Evolutionary conservation across 2,329 filamentous ascomycete genomes (phyloP).

Genomic region (Alternaria brassicae): DNA sequence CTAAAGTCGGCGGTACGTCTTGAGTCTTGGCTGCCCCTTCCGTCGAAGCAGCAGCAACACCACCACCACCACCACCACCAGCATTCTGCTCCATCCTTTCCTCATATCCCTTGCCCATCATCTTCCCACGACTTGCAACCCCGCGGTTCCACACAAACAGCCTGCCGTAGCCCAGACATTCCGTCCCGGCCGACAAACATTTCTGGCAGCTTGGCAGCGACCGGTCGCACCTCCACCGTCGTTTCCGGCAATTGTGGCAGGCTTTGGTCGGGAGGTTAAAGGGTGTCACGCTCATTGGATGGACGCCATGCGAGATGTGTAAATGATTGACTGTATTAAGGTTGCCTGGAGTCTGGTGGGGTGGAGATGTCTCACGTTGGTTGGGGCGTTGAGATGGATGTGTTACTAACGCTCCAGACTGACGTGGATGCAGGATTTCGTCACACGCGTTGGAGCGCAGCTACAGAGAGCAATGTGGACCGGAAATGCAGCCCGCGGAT

Average conservation of each 20-base stretch:
- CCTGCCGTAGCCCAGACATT: slow-evolving; percentile 69
- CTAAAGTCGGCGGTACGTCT: slow-evolving; percentile 22
- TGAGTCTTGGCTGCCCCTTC: slow-evolving; percentile 38
- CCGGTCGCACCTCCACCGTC: slow-evolving; percentile 67
- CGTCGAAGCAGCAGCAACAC: slow-evolving; percentile 8
- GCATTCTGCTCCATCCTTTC: slow-evolving; percentile 32
- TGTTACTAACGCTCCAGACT: slow-evolving; percentile 21
- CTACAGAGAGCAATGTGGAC: slow-evolving; percentile 23
- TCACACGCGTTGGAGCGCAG: slow-evolving; percentile 5
- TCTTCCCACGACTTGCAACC: slow-evolving; percentile 60
- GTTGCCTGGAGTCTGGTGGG: slow-evolving; percentile 9
- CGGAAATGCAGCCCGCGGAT: slow-evolving; percentile 20
- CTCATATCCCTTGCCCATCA: slow-evolving; percentile 62
- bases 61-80: background rate
- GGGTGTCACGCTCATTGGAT: slow-evolving; percentile 42
- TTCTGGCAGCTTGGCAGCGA: slow-evolving; percentile 67
- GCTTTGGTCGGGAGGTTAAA: slow-evolving; percentile 49
- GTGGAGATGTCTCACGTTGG: slow-evolving; percentile 20
- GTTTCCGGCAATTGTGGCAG: slow-evolving; percentile 69
- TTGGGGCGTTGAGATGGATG: slow-evolving; percentile 15
- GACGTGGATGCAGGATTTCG: slow-evolving; percentile 19
- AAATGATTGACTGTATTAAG: slow-evolving; percentile 30
- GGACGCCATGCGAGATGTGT: slow-evolving; percentile 42
- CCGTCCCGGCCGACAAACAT: slow-evolving; percentile 62
- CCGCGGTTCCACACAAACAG: slow-evolving; percentile 66